Evolutionary conservation across 345 rosid genomes (phyloP).

Genomic region (Noccaea bulbosa): DNA sequence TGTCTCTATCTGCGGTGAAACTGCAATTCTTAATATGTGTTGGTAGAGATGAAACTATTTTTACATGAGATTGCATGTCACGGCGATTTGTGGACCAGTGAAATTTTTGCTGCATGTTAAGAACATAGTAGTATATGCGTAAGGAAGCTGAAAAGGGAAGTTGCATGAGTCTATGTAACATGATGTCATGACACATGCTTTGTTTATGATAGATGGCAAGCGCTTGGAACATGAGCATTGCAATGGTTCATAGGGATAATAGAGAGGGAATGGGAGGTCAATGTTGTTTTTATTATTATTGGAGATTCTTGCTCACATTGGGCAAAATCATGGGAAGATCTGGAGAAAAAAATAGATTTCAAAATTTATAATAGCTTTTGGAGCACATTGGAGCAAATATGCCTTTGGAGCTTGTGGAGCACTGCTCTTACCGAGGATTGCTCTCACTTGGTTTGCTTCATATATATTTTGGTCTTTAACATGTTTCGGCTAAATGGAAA

Average conservation of each 20-base stretch:
- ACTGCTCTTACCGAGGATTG: constrained; percentile 87
- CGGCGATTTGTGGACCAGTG: background rate
- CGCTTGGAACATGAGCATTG: constrained; percentile 96
- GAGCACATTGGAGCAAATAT: constrained; percentile 86
- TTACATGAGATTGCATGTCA: background rate
- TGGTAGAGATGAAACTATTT: background rate
- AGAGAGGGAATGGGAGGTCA: constrained; percentile 93
- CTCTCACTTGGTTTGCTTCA: constrained; percentile 90
- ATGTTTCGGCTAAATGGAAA: constrained; percentile 36
- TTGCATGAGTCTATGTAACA: constrained; percentile 62
- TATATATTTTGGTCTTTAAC: constrained; percentile 51
- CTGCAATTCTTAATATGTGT: background rate
- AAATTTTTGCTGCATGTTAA: background rate
- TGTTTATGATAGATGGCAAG: constrained; percentile 96
- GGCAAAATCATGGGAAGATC: constrained; percentile 61
- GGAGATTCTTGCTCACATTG: constrained; percentile 83
- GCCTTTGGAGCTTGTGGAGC: constrained; percentile 92
- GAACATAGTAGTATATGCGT: constrained; percentile 9
- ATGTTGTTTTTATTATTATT: constrained; percentile 60
- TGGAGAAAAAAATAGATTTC: constrained; percentile 60
- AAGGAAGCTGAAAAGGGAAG: constrained; percentile 62
- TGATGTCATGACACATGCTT: constrained; percentile 90
- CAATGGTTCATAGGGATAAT: constrained; percentile 87
- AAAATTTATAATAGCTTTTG: constrained; percentile 72
- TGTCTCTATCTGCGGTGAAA: background rate